Evolutionary conservation across 2,329 filamentous ascomycete genomes (phyloP), one percentile per base, ranked within the genome.

Genomic region (Fusarium burgessii): DNA sequence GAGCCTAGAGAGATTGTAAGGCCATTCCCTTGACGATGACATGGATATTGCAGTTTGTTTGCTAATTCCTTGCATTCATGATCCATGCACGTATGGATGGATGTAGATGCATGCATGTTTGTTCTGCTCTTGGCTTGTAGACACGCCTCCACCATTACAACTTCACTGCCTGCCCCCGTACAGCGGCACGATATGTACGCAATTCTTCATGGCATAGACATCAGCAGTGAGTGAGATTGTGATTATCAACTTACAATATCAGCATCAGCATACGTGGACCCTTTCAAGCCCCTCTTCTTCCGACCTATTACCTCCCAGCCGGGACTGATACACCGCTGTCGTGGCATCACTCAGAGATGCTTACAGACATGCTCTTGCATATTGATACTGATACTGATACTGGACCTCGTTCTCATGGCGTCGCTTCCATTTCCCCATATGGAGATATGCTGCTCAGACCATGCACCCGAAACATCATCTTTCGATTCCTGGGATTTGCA

Each of bases 151-250:
- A 59, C 68, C 58, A 63, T 52, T 41, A 36, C 23, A 33, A 29
- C 38, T 64, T 61, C 42, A 42, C 40, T 57, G 41, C 54, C 52
- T 63, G 17, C n/a, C 69, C 38, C 69, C 65, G 65, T 64, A 66
- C 58, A 72, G 47, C 65, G 69, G 69, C 69, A 72, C 61, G 65
- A 60, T 61, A 70, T 68, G 40, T 68, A 58, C 52, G 62, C 62
- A 66, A 62, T 66, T 58, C 66, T 27, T 62, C 25, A 57, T 61
- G 47, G 46, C 52, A 51, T 49, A 47, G 56, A 42, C 58, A 52
- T 51, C 55, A 66, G 62, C 64, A 69, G 47, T 55, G 47, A 68
- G 71, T 49, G 54, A 73, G 71, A 68, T 66, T 47, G 47, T 60
- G 51, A 55, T 62, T 62, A 56, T 72, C 63, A 52, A 49, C 62